phyloP scores from a whole-genome alignment of 495 filamentous ascomycete species.

The Xylaria palmicola region DNA sequence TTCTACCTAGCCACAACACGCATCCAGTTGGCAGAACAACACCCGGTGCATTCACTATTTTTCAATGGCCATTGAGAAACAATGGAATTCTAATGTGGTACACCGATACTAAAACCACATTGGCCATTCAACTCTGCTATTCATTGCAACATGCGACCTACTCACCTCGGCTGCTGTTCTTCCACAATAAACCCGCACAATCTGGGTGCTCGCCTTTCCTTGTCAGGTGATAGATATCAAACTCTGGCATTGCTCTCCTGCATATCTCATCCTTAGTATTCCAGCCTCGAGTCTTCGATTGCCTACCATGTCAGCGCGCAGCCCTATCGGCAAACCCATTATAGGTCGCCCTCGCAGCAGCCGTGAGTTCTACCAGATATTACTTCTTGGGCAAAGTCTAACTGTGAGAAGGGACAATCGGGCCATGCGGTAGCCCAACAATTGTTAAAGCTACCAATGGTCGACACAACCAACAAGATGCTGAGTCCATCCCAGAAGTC shows the following conservation, averaged over 20 bases:
- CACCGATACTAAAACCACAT: neutral
- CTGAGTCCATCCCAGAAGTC: neutral
- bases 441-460: neutral
- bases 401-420: neutral
- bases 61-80: neutral
- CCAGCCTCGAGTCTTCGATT: neutral
- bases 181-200: neutral
- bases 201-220: neutral
- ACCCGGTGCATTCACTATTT: neutral
- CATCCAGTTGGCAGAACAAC: neutral
- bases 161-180: neutral
- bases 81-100: neutral
- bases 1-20: neutral
- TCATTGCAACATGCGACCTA: neutral
- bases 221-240: neutral
- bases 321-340: neutral
- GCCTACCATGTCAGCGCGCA: conserved; percentile 6
- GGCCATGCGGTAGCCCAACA: neutral
- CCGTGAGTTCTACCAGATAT: neutral
- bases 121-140: neutral
- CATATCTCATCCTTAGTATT: neutral
- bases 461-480: neutral
- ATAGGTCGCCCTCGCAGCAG: conserved; percentile 11
- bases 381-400: neutral
- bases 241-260: neutral